These are phyloP conservation scores for Pleurotus ostreatus DNA, from an alignment of 768 basidiomycete genomes.

Conservation along the genomic window DNA sequence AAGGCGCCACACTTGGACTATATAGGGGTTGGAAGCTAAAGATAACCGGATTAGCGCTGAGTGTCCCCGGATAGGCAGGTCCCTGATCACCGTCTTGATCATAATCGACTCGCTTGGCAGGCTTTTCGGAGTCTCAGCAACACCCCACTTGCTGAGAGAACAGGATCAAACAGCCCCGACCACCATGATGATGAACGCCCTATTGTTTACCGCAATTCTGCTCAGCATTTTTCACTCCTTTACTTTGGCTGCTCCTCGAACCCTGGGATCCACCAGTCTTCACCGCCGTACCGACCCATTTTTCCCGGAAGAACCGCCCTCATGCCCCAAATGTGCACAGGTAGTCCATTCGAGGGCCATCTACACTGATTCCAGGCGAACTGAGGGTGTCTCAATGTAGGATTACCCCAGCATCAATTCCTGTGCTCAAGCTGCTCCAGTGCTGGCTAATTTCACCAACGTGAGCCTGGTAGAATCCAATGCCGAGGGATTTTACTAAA, in stretches of 20 bases:
- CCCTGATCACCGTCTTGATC: neutral
- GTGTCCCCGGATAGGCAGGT: neutral
- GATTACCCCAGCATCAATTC: constrained; percentile 50
- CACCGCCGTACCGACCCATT: constrained; percentile 25
- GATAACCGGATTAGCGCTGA: too few species aligned
- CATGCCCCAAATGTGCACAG: constrained; percentile 54
- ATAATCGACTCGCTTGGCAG: neutral
- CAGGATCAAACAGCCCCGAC: too few species aligned
- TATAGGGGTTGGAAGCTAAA: too few species aligned
- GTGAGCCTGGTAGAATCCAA: constrained; percentile 24
- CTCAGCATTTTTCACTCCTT: neutral
- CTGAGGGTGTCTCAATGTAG: constrained; percentile 17
- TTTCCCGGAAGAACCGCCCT: constrained; percentile 53
- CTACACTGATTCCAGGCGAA: neutral
- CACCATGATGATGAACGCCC: too few species aligned
- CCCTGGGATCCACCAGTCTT: constrained; percentile 1
- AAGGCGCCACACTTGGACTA: too few species aligned
- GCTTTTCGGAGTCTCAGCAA: too few species aligned
- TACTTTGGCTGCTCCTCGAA: constrained; percentile 4
- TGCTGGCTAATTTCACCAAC: constrained; percentile 52
- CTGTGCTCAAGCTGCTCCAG: constrained; percentile 55
- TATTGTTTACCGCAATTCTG: neutral
- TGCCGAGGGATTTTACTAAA: neutral
- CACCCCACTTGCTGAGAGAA: too few species aligned
- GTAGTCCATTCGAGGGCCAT: constrained; percentile 19